phyloP scores from a whole-genome alignment of 106 monocot species.

The Phalaenopsis equestris region DNA sequence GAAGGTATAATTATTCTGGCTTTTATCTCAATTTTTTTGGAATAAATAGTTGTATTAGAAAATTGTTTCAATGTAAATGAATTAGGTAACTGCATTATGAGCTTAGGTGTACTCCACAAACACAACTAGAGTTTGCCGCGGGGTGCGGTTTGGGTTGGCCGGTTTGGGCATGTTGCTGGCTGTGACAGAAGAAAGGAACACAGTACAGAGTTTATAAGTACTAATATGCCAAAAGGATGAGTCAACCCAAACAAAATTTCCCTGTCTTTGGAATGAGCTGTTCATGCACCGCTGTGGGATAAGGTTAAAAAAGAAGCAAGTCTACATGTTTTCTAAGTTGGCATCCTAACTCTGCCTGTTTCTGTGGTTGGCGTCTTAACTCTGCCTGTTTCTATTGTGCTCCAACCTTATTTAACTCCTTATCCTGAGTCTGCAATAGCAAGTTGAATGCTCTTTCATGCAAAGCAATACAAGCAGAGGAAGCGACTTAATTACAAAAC shows the following conservation, averaged over 20 bases:
- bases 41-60: neutral
- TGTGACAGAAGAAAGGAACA: neutral
- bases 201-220: neutral
- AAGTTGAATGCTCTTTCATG: neutral
- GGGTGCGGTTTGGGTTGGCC: neutral
- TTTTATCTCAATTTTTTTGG: neutral
- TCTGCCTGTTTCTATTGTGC: neutral
- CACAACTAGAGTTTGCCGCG: neutral
- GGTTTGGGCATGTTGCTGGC: neutral
- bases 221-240: neutral
- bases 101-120: neutral
- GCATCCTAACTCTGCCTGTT: neutral
- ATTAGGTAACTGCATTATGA: neutral
- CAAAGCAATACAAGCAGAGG: neutral
- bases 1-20: conserved; percentile 50
- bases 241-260: neutral
- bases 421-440: neutral
- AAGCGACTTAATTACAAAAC: neutral
- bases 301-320: neutral
- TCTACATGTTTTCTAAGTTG: neutral
- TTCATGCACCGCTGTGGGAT: neutral
- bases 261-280: neutral
- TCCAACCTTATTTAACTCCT: neutral
- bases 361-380: neutral
- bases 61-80: neutral